These are phyloP conservation scores for Scedosporium dehoogii DNA, from an alignment of 2,329 filamentous ascomycete species.

Conservation along the genomic window DNA sequence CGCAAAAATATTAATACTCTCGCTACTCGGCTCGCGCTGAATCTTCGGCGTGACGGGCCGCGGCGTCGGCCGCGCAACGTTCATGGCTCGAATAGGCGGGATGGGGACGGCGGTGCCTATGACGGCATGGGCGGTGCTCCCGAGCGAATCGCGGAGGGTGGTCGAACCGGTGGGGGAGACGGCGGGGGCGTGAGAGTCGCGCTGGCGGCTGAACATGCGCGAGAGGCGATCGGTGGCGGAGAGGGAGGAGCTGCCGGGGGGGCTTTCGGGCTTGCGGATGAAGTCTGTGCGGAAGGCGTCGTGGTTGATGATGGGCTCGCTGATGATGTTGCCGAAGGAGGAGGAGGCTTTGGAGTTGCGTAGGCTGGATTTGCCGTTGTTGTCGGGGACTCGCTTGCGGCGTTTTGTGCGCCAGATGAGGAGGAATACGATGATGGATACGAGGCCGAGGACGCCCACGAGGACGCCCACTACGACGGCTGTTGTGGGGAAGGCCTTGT, in stretches of 20 bases:
- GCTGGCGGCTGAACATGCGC: constrained; percentile 7
- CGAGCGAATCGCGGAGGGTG: constrained; percentile 7
- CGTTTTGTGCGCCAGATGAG: constrained; percentile 22
- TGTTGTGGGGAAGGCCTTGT: constrained; percentile 14
- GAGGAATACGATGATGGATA: constrained; percentile 28
- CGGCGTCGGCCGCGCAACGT: constrained; percentile 10
- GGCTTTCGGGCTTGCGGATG: constrained; percentile 27
- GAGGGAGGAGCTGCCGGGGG: constrained; percentile 4
- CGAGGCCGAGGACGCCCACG: constrained; percentile 32
- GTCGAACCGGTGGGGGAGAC: constrained; percentile 8
- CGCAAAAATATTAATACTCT: constrained; percentile 44
- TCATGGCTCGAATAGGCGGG: constrained; percentile 29
- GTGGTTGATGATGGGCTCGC: constrained; percentile 41
- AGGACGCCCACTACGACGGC: constrained; percentile 37
- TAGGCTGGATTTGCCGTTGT: constrained; percentile 7
- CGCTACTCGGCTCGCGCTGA: constrained; percentile 32
- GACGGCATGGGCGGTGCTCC: constrained; percentile 6
- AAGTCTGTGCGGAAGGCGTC: constrained; percentile 42
- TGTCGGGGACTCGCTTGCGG: constrained; percentile 2
- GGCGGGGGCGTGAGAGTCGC: constrained; percentile 9
- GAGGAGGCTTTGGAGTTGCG: constrained; percentile 22
- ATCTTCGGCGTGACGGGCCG: constrained; percentile 21
- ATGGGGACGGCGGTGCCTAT: constrained; percentile 15
- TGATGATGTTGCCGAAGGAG: constrained; percentile 37
- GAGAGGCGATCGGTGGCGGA: constrained; percentile 6